Base-by-base conservation (phyloP, 78 protist genomes). In the Dictyostelium firmibasis region DNA sequence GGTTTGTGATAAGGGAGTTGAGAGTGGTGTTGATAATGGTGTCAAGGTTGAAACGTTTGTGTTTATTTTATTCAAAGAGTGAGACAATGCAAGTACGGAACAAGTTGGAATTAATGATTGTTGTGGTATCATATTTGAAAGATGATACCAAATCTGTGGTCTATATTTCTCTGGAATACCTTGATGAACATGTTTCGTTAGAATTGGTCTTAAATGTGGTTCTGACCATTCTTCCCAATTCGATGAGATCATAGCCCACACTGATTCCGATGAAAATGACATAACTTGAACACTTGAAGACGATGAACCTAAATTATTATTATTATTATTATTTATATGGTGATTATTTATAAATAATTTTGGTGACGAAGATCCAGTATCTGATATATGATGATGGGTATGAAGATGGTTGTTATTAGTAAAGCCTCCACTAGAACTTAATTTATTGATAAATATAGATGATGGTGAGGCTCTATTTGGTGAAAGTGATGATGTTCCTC, bases 191-290 rank as follows among this genome's bases (percentile, higher is more conserved):
- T 89, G 74, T 70, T 89, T 89, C 0, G 72, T 89, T 16, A 89
- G 44, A 1, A 31, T 1, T 25, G 94, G 35, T 38, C 82, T 35
- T 23, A 50, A 50, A 69, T 81, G 81, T 4, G 94, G 88, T 41
- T 89, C 87, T 16, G 88, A 64, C 94, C 94, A 89, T 50, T 89
- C 94, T 0, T 81, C 87, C 94, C 94, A 89, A 33, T 89, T 89
- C 20, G 87, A 57, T 25, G 60, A 41, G 27, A 89, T 89, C 86
- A 81, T 81, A 4, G 69, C 23, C 94, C 94, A 89, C 6, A 85
- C 75, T 9, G 94, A 57, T 29, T 89, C 94, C 5, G 86, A 79
- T 35, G 94, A 85, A 43, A 47, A 25, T 7, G 92, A 86, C 75
- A 67, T 67, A 27, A 67, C 18, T 67, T 29, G 38, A 2, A 11